Conservation (phyloP, 805 yeast species). For the Barnettozyma siamensis region DNA sequence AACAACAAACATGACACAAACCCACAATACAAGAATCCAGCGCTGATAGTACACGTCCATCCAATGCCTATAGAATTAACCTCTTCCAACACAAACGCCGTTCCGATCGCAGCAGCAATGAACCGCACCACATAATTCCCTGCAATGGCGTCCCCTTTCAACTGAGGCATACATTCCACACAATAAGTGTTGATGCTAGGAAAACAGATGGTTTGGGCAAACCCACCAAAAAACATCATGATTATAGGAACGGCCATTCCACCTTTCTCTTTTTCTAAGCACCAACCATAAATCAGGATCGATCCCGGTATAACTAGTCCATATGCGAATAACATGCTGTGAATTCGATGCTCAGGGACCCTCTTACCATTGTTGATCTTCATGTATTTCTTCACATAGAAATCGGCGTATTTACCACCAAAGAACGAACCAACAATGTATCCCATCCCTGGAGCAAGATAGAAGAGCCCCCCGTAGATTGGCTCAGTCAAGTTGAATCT, state of each 20-base stretch:
- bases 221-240: slow-evolving; percentile 41
- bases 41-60: slow-evolving; percentile 49
- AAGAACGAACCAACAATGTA: slow-evolving; percentile 42
- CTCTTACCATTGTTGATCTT: slow-evolving; percentile 32
- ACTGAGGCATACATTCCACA: slow-evolving; percentile 50
- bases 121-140: slow-evolving; percentile 47
- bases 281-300: slow-evolving; percentile 50
- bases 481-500: slow-evolving; percentile 45
- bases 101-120: slow-evolving; percentile 44
- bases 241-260: slow-evolving; percentile 52
- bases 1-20: not conserved
- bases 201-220: slow-evolving; percentile 46
- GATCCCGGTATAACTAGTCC: slow-evolving; percentile 40
- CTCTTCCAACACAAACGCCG: slow-evolving; percentile 43
- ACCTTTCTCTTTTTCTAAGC: slow-evolving; percentile 41
- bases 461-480: slow-evolving; percentile 45
- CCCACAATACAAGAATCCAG: slow-evolving; percentile 21
- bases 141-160: slow-evolving; percentile 51
- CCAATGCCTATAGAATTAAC: slow-evolving; percentile 48
- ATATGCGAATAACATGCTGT: slow-evolving; percentile 32
- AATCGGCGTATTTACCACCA: slow-evolving; percentile 52
- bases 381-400: slow-evolving; percentile 38
- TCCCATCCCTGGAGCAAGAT: slow-evolving; percentile 54
- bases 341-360: slow-evolving; percentile 48
- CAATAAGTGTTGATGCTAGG: slow-evolving; percentile 53